Base-by-base conservation (phyloP, 1,139 yeast genomes). In the Sugiyamaella novakii region DNA sequence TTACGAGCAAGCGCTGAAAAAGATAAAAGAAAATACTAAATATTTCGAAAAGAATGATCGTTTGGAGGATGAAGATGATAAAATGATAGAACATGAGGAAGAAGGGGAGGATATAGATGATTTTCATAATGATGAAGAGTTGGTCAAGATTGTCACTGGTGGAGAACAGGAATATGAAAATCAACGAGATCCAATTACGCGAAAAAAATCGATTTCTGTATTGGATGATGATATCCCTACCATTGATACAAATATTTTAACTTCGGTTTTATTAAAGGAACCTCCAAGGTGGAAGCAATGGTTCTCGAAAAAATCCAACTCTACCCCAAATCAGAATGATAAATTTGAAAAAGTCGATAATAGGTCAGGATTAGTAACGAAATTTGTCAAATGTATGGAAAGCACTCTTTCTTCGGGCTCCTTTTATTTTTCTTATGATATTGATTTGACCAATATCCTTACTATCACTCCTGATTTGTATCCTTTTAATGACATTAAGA, bases 401-500 rank as follows among this genome's bases (percentile, higher is more conserved):
- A 34, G 38, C 14, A 18, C 28, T n/a, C 52, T 55, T 27, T 57
- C 47, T 18, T 49, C 46, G 6, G 54, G 54, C 14, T 53, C 54
- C 1, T 54, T 57, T 28, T 62, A 59, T 36, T 62, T 53, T 43
- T 54, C 64, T 8, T 52, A 58, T 29, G 59, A 59, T 6, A 36
- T 58, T 10, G 61, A 61, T 35, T 33, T 59, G 18, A 57, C 64
- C 12, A 50, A 48, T 31, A 37, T 45, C 5, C 27, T 47, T 21
- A 27, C 31, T 8, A 19, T 15, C 15, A 36, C 29, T 6, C 43
- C 41, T 15, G 48, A 46, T 10, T 11, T 35, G 14, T 31, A 18
- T 8, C 46, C 50, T 5, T 40, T 39, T 19, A 19, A 29, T 12
- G 27, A 31, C n/a, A 25, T 49, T 12, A 35, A 56, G 10, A 51